Conservation (phyloP, 2,329 filamentous ascomycete genomes). For the Elsinoe fawcettii region DNA sequence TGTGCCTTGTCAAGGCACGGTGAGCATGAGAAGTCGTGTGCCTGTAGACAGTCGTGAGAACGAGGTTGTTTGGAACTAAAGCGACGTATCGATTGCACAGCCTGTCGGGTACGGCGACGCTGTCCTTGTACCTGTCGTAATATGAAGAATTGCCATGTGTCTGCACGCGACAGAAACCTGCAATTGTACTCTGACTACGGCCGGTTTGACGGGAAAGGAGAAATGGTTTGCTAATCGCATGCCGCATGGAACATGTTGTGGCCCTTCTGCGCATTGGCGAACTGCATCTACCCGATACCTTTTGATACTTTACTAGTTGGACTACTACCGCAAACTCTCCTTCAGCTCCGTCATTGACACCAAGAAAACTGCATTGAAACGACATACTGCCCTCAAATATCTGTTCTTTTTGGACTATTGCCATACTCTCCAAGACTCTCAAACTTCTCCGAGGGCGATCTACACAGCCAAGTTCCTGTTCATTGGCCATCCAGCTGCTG, state of each 20-base stretch:
- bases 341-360: neutral
- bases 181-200: too few species aligned
- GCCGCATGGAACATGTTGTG: neutral
- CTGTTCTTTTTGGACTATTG: neutral
- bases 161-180: neutral
- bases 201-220: too few species aligned
- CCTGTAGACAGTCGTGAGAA: neutral
- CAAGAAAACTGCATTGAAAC: neutral
- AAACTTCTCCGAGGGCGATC: constrained; percentile 3
- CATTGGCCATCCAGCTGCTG: constrained; percentile 2
- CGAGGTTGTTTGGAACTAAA: neutral
- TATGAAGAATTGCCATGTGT: neutral
- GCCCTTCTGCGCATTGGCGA: neutral
- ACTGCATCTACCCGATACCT: neutral
- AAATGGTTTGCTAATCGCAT: neutral
- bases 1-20: constrained; percentile 7
- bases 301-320: neutral
- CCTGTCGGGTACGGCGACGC: constrained; percentile 1
- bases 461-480: neutral
- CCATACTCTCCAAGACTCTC: neutral
- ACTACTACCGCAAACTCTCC: constrained; percentile 1
- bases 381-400: neutral
- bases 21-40: neutral
- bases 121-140: neutral
- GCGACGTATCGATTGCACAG: neutral